A percentile compares a stretch with the other conserved stretches of the same genome.
These are phyloP conservation scores for Aspergillus aculeatinus DNA, from an alignment of 2,329 filamentous ascomycete species.

Conservation along the genomic window DNA sequence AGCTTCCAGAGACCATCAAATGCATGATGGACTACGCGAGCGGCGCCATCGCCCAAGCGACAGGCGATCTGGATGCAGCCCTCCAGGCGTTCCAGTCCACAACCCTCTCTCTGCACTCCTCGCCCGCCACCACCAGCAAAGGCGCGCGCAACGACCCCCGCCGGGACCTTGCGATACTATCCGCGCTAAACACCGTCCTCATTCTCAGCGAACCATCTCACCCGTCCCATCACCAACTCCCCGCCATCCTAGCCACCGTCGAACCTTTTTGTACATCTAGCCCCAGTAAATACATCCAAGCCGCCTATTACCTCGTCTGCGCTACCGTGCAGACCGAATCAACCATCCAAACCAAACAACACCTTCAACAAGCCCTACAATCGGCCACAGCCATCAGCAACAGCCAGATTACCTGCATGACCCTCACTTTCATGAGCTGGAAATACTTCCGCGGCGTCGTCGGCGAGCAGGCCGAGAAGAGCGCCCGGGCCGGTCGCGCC, in stretches of 20 bases:
- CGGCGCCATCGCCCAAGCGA: conserved; percentile 74
- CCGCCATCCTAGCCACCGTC: conserved; percentile 63
- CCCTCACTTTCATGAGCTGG: conserved; percentile 80
- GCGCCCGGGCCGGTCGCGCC: conserved; percentile 65
- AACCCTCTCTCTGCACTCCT: conserved; percentile 54
- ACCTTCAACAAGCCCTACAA: conserved; percentile 70
- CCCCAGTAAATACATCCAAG: conserved; percentile 71
- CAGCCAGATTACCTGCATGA: conserved; percentile 76
- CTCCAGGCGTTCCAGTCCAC: conserved; percentile 64
- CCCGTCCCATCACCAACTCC: conserved; percentile 58
- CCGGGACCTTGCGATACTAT: conserved; percentile 64
- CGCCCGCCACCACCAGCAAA: conserved; percentile 32
- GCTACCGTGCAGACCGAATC: conserved; percentile 66
- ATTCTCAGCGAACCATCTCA: conserved; percentile 66
- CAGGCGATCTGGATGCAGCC: conserved; percentile 69
- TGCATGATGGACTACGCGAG: conserved; percentile 68
- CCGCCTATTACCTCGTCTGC: conserved; percentile 73
- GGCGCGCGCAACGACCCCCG: conserved; percentile 51
- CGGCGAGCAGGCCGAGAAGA: conserved; percentile 76
- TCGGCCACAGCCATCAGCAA: conserved; percentile 70
- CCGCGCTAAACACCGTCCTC: conserved; percentile 65
- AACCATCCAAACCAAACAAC: conserved; percentile 74
- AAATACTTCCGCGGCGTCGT: conserved; percentile 80
- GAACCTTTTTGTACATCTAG: conserved; percentile 67
- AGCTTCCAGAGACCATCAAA: conserved; percentile 43